Conservation (phyloP, 495 filamentous ascomycete genomes). For the Corynascus novoguineensis region DNA sequence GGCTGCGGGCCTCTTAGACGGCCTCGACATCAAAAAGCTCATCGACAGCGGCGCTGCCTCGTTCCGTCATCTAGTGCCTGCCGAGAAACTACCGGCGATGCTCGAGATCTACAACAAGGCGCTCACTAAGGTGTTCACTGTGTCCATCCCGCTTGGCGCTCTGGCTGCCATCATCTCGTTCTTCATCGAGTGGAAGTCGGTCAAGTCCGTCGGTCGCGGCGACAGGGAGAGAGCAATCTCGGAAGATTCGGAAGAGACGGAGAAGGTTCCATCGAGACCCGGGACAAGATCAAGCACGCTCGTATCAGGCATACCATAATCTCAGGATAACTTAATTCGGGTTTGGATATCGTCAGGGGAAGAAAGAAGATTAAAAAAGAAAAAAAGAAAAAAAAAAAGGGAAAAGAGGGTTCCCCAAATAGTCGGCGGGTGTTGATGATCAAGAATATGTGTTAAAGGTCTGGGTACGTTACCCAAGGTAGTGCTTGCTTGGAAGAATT, state of each 20-base stretch:
- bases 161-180: conserved; percentile 36
- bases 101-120: conserved; percentile 31
- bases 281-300: too few species aligned
- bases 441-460: background rate
- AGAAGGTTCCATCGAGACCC: background rate
- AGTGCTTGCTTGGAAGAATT: too few species aligned
- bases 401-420: too few species aligned
- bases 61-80: conserved; percentile 31
- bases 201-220: conserved; percentile 24
- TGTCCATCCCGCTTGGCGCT: conserved; percentile 33
- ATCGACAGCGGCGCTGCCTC: conserved; percentile 48
- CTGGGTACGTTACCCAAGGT: too few species aligned
- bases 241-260: background rate
- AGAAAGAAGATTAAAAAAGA: too few species aligned
- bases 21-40: conserved; percentile 28
- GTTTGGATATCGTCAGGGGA: too few species aligned
- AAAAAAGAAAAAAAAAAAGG: too few species aligned
- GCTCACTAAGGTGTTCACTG: conserved; percentile 26
- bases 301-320: too few species aligned
- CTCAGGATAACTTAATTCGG: too few species aligned
- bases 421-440: background rate
- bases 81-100: conserved; percentile 25
- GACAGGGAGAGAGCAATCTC: background rate
- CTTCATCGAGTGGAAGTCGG: conserved; percentile 48
- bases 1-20: conserved; percentile 17